phyloP scores from a whole-genome alignment of 1,284 basidiomycete genomes.

The Cutaneotrichosporon cutaneum region DNA sequence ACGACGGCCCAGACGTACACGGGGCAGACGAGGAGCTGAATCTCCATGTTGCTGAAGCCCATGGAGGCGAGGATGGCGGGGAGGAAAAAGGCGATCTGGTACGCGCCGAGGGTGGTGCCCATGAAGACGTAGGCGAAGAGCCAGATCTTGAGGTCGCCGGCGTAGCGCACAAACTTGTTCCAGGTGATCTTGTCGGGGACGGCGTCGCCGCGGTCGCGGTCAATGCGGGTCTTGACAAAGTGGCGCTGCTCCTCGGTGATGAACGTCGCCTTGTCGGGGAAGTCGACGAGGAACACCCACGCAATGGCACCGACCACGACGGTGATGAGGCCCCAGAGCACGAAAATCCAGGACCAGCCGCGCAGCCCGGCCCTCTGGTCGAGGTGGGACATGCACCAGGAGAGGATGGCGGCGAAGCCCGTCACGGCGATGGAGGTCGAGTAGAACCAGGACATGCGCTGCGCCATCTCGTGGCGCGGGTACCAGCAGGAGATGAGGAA shows the following conservation, averaged over 20 bases:
- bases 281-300: constrained; percentile 16
- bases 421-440: constrained; percentile 19
- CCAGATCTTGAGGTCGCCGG: constrained; percentile 54
- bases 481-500: constrained; percentile 55
- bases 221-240: constrained; percentile 17
- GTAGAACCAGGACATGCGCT: constrained; percentile 50
- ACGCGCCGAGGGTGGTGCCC: constrained; percentile 25
- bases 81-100: constrained; percentile 48
- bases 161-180: constrained; percentile 43
- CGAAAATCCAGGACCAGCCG: constrained; percentile 17
- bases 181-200: constrained; percentile 50
- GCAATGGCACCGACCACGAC: constrained; percentile 7
- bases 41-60: constrained; percentile 44
- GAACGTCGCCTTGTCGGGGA: constrained; percentile 19
- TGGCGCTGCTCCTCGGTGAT: constrained; percentile 15
- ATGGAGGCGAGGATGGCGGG: constrained; percentile 52
- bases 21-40: constrained; percentile 49
- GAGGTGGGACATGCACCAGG: constrained; percentile 3
- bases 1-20: constrained; percentile 50
- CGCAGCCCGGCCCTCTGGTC: neutral
- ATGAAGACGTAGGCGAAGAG: constrained; percentile 53
- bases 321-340: constrained; percentile 5
- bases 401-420: constrained; percentile 3
- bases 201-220: constrained; percentile 45
- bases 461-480: constrained; percentile 53